Evolutionary conservation across 2,329 filamentous ascomycete genomes (phyloP).

Genomic region (Aspergillaceae sp.): DNA sequence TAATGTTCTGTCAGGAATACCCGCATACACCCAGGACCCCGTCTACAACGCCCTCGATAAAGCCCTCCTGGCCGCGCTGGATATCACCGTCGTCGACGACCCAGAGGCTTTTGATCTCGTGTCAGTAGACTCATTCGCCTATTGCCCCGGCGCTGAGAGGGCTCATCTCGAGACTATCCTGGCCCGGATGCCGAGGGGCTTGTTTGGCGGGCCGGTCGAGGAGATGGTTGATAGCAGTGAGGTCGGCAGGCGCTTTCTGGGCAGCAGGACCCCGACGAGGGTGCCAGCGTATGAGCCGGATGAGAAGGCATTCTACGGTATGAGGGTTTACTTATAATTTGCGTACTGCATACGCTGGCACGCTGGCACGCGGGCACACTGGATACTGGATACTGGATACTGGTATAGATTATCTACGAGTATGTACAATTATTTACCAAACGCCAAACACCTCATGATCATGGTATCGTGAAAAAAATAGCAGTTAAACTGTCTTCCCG

Average conservation of each 20-base stretch:
- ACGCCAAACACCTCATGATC: not conserved
- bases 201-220: constrained; percentile 47
- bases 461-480: constrained; percentile 4
- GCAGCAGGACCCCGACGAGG: constrained; percentile 12
- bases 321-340: constrained; percentile 22
- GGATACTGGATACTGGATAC: not conserved
- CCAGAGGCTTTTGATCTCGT: constrained; percentile 48
- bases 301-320: constrained; percentile 32
- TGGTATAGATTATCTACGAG: too few species aligned
- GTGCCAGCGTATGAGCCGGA: constrained; percentile 23
- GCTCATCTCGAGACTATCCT: constrained; percentile 46
- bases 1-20: too few species aligned
- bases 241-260: constrained; percentile 12
- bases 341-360: too few species aligned
- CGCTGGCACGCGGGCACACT: too few species aligned
- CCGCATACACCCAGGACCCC: constrained; percentile 41
- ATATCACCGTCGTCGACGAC: constrained; percentile 33
- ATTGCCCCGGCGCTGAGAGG: constrained; percentile 51
- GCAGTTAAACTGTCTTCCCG: constrained; percentile 50
- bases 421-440: too few species aligned
- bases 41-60: constrained; percentile 42
- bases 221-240: constrained; percentile 21
- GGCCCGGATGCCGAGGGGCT: constrained; percentile 41
- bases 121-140: constrained; percentile 45
- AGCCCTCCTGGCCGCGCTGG: constrained; percentile 26